Base-by-base conservation (phyloP, 2,329 filamentous ascomycete species). In the Sphaerostilbella broomeana region DNA sequence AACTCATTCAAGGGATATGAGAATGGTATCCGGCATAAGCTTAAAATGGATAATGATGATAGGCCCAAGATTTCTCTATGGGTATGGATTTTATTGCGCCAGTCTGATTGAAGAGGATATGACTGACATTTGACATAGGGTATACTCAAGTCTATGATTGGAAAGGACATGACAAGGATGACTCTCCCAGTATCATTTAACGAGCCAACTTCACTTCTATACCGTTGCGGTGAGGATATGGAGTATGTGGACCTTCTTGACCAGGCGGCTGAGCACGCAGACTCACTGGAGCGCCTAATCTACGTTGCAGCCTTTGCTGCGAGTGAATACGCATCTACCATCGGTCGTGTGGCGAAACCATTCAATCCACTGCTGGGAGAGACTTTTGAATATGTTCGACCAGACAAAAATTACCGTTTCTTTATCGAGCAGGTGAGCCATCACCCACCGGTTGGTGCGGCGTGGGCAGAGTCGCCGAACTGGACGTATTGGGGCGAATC, bases 141-240 rank as follows among this genome's bases (percentile, higher is more conserved):
- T 50, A 95, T 98, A 51, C 69, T 98, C 47, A 98, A 97, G 68
- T 97, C 90, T 16, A 97, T 98, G 92, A 95, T 98, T 63, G 92
- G 92, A 47, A 97, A 98, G 61, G 92, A 98, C 58, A 97, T 98
- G 92, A 97, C 92, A 25, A 97, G 94, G 69, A 98, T 98, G 90
- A 97, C 92, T 0, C 69, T 98, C 15, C 92, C 92, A 0, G 92
- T 98, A 2, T 95, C 92, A 1, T 97, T 98, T 70, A 98, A 98
- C 64, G 92, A 98, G 62, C 92, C 92, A 1, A 98, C 92, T 0
- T 97, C 92, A 5, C 70, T 98, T 10, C 74, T 98, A 7, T 92
- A 97, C 62, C 86, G 92, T 58, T 90, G 94, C 29, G 87, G 86
- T 5, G 92, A 98, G 65, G 92, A 98, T 56, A 90, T 98, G 86